Percentiles rank a stretch among this genome's conserved stretches.
These are phyloP conservation scores for Lepidium campestre DNA, from an alignment of 441 rosid genomes.

Conservation along the genomic window DNA sequence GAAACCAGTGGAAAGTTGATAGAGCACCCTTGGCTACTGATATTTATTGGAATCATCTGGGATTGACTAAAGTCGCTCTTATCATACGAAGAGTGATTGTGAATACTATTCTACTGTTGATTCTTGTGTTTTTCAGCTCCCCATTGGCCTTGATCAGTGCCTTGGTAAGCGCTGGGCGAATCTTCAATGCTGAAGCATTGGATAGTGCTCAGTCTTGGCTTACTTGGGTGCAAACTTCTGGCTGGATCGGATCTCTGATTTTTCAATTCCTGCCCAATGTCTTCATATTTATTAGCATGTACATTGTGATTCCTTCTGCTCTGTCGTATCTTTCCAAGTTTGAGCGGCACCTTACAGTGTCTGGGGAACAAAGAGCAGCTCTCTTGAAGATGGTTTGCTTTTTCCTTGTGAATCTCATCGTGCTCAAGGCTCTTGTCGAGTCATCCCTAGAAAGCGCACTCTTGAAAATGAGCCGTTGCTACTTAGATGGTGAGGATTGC, in stretches of 20 bases:
- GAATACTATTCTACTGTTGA: slow-evolving; percentile 71
- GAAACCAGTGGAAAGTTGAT: slow-evolving; percentile 97
- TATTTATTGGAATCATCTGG: slow-evolving; percentile 95
- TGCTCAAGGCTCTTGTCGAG: slow-evolving; percentile 80
- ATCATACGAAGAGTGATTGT: slow-evolving; percentile 67
- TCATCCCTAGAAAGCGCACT: slow-evolving; percentile 82
- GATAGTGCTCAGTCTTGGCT: slow-evolving; percentile 87
- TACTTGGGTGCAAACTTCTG: slow-evolving; percentile 85
- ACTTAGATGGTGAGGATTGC: slow-evolving; percentile 96
- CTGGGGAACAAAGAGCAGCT: slow-evolving; percentile 90
- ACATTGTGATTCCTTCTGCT: slow-evolving; percentile 79
- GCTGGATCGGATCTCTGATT: slow-evolving; percentile 84
- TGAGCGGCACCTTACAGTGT: slow-evolving; percentile 80
- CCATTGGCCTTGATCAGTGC: slow-evolving; percentile 88
- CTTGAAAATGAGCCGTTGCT: slow-evolving; percentile 85
- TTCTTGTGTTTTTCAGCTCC: slow-evolving; percentile 85
- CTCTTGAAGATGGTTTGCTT: slow-evolving; percentile 97
- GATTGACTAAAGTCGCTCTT: slow-evolving; percentile 64
- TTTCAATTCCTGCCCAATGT: slow-evolving; percentile 93
- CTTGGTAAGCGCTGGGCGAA: slow-evolving; percentile 71
- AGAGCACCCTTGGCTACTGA: slow-evolving; percentile 93
- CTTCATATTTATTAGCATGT: slow-evolving; percentile 87
- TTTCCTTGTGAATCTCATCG: slow-evolving; percentile 90
- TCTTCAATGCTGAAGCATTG: slow-evolving; percentile 88
- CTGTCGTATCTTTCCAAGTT: slow-evolving; percentile 91